Percentiles rank a stretch among this genome's conserved stretches.
phyloP scores from a whole-genome alignment of 2,329 filamentous ascomycete species.

The Onygena corvina region DNA sequence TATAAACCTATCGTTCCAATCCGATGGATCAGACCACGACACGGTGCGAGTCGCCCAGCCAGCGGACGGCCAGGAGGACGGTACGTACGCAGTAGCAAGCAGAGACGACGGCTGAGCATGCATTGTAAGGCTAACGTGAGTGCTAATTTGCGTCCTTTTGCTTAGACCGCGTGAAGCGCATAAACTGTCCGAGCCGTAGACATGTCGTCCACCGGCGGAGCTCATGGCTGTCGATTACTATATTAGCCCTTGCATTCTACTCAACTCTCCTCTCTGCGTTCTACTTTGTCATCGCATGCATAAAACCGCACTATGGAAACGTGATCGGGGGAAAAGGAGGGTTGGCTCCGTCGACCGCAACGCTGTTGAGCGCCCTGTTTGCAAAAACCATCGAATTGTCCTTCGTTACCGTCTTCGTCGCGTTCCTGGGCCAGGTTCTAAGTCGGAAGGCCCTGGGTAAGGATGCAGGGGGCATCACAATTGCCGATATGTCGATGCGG shows the following conservation, averaged over 20 bases:
- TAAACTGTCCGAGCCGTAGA: constrained; percentile 23
- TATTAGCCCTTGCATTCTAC: constrained; percentile 30
- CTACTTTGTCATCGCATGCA: constrained; percentile 52
- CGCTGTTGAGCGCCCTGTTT: constrained; percentile 53
- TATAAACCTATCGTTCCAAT: background rate
- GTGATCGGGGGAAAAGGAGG: constrained; percentile 42
- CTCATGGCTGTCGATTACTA: constrained; percentile 26
- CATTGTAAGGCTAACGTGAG: background rate
- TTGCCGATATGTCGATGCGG: constrained; percentile 68
- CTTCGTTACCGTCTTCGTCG: constrained; percentile 65
- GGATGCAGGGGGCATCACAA: constrained; percentile 51
- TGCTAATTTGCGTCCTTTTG: background rate
- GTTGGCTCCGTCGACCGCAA: constrained; percentile 52
- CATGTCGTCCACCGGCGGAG: constrained; percentile 24
- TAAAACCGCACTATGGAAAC: constrained; percentile 51
- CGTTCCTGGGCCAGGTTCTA: constrained; percentile 61
- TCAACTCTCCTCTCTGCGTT: constrained; percentile 35
- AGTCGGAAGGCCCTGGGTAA: constrained; percentile 55
- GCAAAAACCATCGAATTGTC: constrained; percentile 68
- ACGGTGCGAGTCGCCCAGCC: background rate
- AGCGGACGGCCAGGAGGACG: background rate
- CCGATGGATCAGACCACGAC: background rate
- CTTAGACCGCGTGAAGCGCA: background rate
- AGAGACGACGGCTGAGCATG: no score
- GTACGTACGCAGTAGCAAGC: no score